phyloP scores from a whole-genome alignment of 352 stramenopile species.

The Phytophthora fragariaefolia region DNA sequence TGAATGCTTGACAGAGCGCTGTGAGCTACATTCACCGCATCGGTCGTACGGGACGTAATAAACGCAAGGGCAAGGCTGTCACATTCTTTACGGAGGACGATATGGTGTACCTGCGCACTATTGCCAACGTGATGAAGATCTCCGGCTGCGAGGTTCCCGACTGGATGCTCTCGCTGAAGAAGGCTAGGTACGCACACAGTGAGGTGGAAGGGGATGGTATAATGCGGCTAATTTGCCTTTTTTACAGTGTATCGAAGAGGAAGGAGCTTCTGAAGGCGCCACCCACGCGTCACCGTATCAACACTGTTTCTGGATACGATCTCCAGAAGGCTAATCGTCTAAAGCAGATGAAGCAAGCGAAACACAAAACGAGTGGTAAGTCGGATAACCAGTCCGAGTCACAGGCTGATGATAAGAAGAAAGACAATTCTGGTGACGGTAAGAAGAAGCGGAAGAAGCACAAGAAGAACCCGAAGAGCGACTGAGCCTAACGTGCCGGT shows the following conservation, averaged over 20 bases:
- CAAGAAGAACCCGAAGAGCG: conserved; percentile 37
- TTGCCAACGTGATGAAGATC: conserved; percentile 99
- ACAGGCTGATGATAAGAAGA: conserved; percentile 14
- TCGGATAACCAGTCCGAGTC: conserved; percentile 15
- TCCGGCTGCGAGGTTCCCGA: conserved; percentile 97
- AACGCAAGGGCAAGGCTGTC: conserved; percentile 93
- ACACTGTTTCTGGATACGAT: conserved; percentile 88
- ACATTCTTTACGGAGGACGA: conserved; percentile 98
- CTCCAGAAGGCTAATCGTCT: conserved; percentile 83
- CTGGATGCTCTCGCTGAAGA: conserved; percentile 98
- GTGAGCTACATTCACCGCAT: conserved; percentile 98
- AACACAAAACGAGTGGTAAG: conserved; percentile 22
- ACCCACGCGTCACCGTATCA: conserved; percentile 75
- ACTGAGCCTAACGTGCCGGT: conserved; percentile 3
- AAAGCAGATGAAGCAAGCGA: conserved; percentile 57
- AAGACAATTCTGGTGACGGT: conserved; percentile 2
- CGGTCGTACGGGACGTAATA: conserved; percentile 94
- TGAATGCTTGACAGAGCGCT: conserved; percentile 53
- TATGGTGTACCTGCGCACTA: conserved; percentile 94
- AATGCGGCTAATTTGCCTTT: conserved; percentile 1
- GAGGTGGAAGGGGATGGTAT: neutral
- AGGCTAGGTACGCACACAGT: conserved; percentile 63
- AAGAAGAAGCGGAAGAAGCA: conserved; percentile 37
- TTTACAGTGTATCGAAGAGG: conserved; percentile 61
- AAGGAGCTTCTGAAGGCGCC: conserved; percentile 87